These are phyloP conservation scores for Trebouxia sp. DNA, from an alignment of 139 green algal species.

Conservation along the genomic window DNA sequence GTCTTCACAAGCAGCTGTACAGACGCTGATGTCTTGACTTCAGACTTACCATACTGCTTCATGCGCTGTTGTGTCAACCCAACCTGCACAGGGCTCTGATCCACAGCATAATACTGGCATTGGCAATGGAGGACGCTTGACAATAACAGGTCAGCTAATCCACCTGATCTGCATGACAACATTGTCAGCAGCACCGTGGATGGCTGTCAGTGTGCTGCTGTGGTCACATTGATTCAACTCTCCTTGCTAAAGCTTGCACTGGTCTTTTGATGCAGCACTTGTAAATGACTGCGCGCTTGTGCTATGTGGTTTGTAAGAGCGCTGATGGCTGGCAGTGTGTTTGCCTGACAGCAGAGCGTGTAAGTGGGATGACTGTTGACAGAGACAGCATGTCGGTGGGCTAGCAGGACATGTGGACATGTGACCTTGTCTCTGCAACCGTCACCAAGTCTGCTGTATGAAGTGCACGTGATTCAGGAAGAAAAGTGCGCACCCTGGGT, in stretches of 20 bases:
- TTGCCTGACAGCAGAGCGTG: neutral
- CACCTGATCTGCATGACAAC: neutral
- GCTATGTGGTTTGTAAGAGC: no score
- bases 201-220: neutral
- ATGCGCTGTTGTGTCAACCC: neutral
- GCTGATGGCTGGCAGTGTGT: no score
- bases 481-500: neutral
- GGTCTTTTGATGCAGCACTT: no score
- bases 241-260: neutral
- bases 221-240: neutral
- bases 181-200: neutral
- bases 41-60: neutral
- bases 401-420: no score
- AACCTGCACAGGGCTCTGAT: constrained; percentile 7
- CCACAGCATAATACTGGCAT: constrained; percentile 13
- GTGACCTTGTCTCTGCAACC: no score
- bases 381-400: neutral
- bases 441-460: neutral
- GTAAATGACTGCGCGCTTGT: no score
- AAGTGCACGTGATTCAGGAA: neutral
- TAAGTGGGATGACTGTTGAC: neutral
- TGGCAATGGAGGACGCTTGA: neutral
- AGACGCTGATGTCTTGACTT: neutral
- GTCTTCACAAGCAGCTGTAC: neutral
- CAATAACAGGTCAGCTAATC: neutral